phyloP scores from a whole-genome alignment of 2,329 filamentous ascomycete species.

The Geosmithia morbida region DNA sequence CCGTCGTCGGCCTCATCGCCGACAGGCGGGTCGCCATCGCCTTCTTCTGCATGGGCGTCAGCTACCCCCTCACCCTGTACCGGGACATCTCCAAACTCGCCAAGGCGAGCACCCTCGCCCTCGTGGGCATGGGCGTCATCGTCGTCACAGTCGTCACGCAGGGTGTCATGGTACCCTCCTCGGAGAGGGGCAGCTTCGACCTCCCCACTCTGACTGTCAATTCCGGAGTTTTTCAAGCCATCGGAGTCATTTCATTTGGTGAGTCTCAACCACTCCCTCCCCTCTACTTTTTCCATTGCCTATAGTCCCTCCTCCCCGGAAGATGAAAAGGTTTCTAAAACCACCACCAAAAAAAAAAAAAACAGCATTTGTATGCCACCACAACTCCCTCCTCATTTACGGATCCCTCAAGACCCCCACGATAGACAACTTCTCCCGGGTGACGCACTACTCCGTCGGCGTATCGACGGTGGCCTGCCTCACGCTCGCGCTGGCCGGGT shows the following conservation, averaged over 20 bases:
- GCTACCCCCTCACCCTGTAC: constrained; percentile 85
- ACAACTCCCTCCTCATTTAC: constrained; percentile 96
- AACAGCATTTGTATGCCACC: constrained; percentile 61
- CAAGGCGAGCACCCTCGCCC: constrained; percentile 85
- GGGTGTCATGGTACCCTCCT: constrained; percentile 57
- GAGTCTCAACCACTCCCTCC: constrained; percentile 12
- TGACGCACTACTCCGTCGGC: constrained; percentile 86
- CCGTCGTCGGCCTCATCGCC: constrained; percentile 70
- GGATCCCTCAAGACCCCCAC: constrained; percentile 88
- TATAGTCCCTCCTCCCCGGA: no score
- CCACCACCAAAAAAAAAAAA: no score
- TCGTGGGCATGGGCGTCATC: constrained; percentile 88
- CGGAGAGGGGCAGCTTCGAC: constrained; percentile 57
- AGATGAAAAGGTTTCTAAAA: no score
- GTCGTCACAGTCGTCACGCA: constrained; percentile 79
- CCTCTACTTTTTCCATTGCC: background rate
- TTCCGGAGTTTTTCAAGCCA: constrained; percentile 71
- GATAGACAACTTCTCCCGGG: constrained; percentile 81
- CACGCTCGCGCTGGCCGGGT: constrained; percentile 74
- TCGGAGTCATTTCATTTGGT: constrained; percentile 97
- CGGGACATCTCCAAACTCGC: constrained; percentile 96
- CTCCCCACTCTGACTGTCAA: constrained; percentile 65
- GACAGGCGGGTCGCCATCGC: constrained; percentile 75
- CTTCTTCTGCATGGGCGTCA: constrained; percentile 74
- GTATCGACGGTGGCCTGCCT: constrained; percentile 90